These are phyloP conservation scores for Rosa rugosa DNA, from an alignment of 306 rosid genomes.

Conservation along the genomic window DNA sequence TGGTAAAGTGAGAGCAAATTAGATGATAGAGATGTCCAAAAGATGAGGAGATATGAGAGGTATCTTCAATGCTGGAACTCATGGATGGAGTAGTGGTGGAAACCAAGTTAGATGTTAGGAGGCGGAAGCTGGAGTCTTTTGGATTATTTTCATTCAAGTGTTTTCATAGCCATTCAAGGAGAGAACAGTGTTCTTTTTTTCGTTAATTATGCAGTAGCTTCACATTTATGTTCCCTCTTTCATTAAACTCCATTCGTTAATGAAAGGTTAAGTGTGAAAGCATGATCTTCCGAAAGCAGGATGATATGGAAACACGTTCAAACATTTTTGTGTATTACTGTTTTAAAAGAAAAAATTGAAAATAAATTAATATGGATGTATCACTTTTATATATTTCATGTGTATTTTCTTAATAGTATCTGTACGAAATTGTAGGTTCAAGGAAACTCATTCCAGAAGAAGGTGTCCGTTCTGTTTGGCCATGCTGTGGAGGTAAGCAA, in stretches of 20 bases:
- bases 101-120: background rate
- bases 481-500: constrained; percentile 76
- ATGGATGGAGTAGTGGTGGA: background rate
- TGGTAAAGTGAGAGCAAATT: background rate
- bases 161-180: background rate
- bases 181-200: background rate
- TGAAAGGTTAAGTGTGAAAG: background rate
- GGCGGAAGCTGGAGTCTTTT: background rate
- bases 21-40: background rate
- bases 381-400: background rate
- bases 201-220: background rate
- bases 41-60: background rate
- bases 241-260: background rate
- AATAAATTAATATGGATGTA: background rate
- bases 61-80: background rate
- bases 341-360: background rate
- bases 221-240: background rate
- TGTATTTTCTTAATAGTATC: constrained; percentile 14
- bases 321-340: background rate
- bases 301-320: background rate
- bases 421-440: constrained; percentile 62
- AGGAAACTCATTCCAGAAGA: constrained; percentile 97
- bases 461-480: constrained; percentile 72
- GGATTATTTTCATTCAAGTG: background rate
- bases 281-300: background rate